Conservation (phyloP, 2,329 filamentous ascomycete genomes). For the Hyphodiscus sp. region DNA sequence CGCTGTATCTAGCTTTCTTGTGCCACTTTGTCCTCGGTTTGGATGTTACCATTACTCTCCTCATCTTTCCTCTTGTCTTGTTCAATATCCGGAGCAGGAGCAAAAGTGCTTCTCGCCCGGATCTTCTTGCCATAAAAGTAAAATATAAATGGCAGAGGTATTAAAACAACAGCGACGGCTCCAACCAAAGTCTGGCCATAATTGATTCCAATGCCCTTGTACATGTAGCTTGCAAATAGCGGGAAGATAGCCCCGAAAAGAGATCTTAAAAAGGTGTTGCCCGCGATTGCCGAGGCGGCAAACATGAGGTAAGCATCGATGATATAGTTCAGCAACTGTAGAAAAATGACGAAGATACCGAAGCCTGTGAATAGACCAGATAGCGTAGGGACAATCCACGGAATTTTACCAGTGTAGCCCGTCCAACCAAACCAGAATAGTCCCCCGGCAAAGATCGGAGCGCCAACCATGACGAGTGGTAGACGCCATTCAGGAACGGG, state of each 20-base stretch:
- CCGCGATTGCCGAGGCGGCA: conserved; percentile 72
- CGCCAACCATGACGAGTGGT: too few relatives aligned
- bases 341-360: conserved; percentile 73
- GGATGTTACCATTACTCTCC: too few relatives aligned
- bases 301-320: conserved; percentile 56
- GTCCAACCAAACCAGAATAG: not conserved
- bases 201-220: conserved; percentile 33
- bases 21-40: too few relatives aligned
- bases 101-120: conserved; percentile 9
- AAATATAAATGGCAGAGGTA: conserved; percentile 36
- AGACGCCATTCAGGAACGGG: not conserved
- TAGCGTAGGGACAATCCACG: conserved; percentile 54
- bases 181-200: conserved; percentile 37
- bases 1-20: too few relatives aligned
- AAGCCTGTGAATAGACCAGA: conserved; percentile 60
- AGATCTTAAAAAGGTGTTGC: conserved; percentile 72
- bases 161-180: conserved; percentile 32
- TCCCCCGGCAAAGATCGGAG: not conserved
- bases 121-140: conserved; percentile 31
- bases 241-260: conserved; percentile 72
- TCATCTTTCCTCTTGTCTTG: too few relatives aligned
- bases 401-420: conserved; percentile 32
- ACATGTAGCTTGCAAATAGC: conserved; percentile 43
- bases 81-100: too few relatives aligned
- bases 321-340: conserved; percentile 70